Percentiles rank a stretch among this genome's conserved stretches.
phyloP scores from a whole-genome alignment of 257 asterid genomes.

The Solanum rostratum region DNA sequence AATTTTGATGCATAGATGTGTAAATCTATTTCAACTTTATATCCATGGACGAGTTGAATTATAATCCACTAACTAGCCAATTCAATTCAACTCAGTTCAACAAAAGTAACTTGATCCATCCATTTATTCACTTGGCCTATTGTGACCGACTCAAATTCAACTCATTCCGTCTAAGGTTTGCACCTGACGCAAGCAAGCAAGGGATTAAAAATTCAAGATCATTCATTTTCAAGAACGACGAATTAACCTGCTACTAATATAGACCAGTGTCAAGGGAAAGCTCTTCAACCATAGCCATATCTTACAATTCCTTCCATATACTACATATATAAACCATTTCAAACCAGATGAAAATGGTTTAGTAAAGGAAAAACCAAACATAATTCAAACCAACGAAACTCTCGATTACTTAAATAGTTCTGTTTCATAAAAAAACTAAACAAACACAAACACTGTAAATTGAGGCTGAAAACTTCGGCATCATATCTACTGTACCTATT shows the following conservation, averaged over 20 bases:
- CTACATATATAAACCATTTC: neutral
- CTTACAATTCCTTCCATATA: neutral
- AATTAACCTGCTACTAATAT: neutral
- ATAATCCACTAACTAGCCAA: too few species aligned
- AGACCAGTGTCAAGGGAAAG: neutral
- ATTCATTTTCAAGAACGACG: neutral
- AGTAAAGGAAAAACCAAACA: neutral
- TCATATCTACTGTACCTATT: neutral
- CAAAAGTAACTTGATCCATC: too few species aligned
- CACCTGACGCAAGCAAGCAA: neutral
- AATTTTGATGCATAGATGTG: too few species aligned
- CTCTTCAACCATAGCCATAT: neutral
- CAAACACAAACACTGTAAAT: neutral
- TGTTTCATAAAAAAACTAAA: neutral
- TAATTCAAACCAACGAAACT: neutral
- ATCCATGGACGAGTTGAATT: neutral
- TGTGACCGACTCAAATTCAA: neutral
- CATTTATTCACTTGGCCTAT: too few species aligned
- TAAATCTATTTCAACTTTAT: neutral
- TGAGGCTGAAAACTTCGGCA: neutral
- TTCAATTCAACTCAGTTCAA: too few species aligned
- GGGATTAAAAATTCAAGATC: neutral
- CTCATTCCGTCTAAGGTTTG: neutral
- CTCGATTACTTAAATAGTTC: neutral
- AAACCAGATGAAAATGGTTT: neutral